Percentiles rank a stretch among this genome's conserved stretches.
Evolutionary conservation across 345 rosid genomes (phyloP).

Genomic region (Gossypium longicalyx): DNA sequence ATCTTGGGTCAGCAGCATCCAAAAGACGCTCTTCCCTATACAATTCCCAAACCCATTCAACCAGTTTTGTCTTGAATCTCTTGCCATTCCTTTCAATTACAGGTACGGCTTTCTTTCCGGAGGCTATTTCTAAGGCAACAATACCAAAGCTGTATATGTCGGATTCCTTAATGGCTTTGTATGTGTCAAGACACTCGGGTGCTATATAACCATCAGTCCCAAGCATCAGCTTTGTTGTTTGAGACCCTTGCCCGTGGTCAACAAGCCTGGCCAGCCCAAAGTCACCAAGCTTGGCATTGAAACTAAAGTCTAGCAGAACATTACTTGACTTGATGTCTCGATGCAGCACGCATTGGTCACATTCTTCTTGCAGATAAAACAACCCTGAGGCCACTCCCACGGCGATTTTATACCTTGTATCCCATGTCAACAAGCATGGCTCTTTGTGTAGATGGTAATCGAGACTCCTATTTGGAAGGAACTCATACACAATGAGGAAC

Average conservation of each 20-base stretch:
- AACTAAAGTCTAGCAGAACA: conserved; percentile 50
- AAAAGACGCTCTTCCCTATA: conserved; percentile 24
- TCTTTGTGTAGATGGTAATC: conserved; percentile 46
- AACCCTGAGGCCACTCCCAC: conserved; percentile 45
- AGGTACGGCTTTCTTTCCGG: conserved; percentile 29
- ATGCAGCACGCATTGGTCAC: conserved; percentile 63
- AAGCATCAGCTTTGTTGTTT: conserved; percentile 43
- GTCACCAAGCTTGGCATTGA: conserved; percentile 60
- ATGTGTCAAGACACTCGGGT: conserved; percentile 43
- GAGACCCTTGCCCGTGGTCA: conserved; percentile 39
- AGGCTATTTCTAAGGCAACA: conserved; percentile 34
- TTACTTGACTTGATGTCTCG: conserved; percentile 63
- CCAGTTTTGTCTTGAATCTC: conserved; percentile 28
- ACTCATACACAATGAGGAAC: conserved; percentile 59
- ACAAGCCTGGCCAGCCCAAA: conserved; percentile 55
- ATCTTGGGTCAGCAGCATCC: neutral
- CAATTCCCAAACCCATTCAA: conserved; percentile 51
- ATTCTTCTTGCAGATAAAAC: conserved; percentile 53
- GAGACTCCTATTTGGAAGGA: conserved; percentile 63
- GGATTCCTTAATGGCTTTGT: conserved; percentile 42
- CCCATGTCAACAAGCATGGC: conserved; percentile 37
- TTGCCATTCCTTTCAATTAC: neutral
- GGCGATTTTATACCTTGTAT: conserved; percentile 37
- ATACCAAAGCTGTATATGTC: conserved; percentile 44
- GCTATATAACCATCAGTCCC: conserved; percentile 48